Base-by-base conservation (phyloP, 2,329 filamentous ascomycete genomes). In the Talaromyces islandicus region DNA sequence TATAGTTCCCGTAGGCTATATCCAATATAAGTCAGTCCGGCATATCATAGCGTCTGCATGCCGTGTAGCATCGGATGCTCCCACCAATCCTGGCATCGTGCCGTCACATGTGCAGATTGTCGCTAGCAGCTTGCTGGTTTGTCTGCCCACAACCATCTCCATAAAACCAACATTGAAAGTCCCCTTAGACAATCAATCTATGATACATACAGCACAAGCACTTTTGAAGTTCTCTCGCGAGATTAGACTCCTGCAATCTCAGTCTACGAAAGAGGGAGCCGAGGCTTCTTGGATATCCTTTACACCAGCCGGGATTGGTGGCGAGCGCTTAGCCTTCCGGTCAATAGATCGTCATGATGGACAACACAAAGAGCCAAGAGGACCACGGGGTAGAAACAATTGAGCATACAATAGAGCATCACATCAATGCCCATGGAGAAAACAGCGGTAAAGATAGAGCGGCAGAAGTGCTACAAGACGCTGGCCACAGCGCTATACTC, bases 381-480 rank as follows among this genome's bases (percentile, higher is more conserved):
- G 1, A 35, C n/a, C 3, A 35, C 19, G 32, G 14, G 21, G 30
- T 35, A 32, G 52, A 54, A 35, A 54, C 52, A 12, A 50, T 50
- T 50, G 43, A 50, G 12, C 43, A 50, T 3, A 10, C 52, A 17
- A n/a, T 12, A 17, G 25, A 24, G 4, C 30, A 32, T 21, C 29
- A 12, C 10, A 21, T n/a, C 52, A 30, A 32, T 14, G 3, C 17
- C 30, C 52, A 38, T 25, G 19, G 12, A 17, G 52, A 54, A 21
- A 30, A 54, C 6, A 14, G 14, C 4, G 63, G 64, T 63, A 71
- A 73, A 41, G 80, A 83, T 69, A 80, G 80, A 64, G 82, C 82
- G 7, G 76, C 80, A 19, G 73, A 80, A 58, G 71, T 84, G 48
- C 71, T 84, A 43, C 77, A 77, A 56, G 73, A 78, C 25, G 73